Percentiles rank a stretch among this genome's conserved stretches.
Conservation (phyloP, 257 asterid genomes). For the Solanum chiquidenum region DNA sequence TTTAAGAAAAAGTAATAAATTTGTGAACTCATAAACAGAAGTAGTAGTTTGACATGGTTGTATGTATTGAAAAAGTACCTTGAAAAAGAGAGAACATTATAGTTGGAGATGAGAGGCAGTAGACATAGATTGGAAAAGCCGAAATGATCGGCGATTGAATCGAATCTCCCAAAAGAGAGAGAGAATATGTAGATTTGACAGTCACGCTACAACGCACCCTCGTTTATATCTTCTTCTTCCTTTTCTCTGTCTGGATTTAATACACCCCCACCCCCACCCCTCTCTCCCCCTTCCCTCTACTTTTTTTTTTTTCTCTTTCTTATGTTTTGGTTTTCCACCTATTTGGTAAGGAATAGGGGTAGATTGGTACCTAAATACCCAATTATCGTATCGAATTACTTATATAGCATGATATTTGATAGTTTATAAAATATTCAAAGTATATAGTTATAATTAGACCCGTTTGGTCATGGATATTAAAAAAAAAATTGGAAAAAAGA, state of each 20-base stretch:
- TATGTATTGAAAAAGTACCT: slow-evolving; percentile 13
- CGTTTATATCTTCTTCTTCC: neutral
- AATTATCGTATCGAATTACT: neutral
- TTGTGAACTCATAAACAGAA: neutral
- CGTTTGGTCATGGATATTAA: neutral
- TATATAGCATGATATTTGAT: too few species aligned
- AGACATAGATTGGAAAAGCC: slow-evolving; percentile 19
- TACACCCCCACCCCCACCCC: neutral
- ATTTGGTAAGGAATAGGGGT: neutral
- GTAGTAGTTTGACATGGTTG: too few species aligned
- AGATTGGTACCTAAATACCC: neutral
- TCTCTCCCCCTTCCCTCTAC: neutral
- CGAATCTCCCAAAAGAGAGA: slow-evolving; percentile 3
- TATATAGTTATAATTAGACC: too few species aligned
- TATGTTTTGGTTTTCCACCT: neutral
- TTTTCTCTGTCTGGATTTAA: neutral
- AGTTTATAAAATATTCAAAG: neutral
- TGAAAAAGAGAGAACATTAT: slow-evolving; percentile 23
- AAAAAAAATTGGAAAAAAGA: neutral
- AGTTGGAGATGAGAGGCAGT: slow-evolving; percentile 9
- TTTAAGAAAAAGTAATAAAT: neutral
- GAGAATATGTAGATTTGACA: slow-evolving; percentile 49
- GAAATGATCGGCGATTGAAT: slow-evolving; percentile 8
- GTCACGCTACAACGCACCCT: slow-evolving; percentile 31
- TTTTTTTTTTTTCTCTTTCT: neutral